A percentile compares a stretch with the other conserved stretches of the same genome.
Evolutionary conservation across 441 rosid genomes (phyloP).

Genomic region (Mallotus repandus): DNA sequence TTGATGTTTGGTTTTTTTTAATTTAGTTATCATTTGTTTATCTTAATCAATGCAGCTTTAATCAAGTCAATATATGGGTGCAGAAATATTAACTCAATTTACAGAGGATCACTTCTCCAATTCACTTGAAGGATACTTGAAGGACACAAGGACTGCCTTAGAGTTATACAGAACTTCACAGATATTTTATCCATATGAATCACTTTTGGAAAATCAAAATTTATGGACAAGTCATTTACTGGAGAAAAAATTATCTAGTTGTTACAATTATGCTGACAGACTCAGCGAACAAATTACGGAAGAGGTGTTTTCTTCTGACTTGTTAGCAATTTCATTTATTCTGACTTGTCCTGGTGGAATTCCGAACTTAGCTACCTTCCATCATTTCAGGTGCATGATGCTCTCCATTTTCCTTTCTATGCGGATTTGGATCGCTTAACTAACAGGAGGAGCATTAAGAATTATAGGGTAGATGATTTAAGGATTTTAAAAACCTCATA

Average conservation of each 20-base stretch:
- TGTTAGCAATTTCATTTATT: slow-evolving; percentile 13
- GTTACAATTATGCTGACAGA: slow-evolving; percentile 32
- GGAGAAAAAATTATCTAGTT: slow-evolving; percentile 38
- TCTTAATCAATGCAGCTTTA: not conserved
- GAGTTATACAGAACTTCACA: slow-evolving; percentile 71
- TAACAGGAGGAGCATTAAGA: slow-evolving; percentile 57
- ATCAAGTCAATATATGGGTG: slow-evolving; percentile 14
- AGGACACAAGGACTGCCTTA: slow-evolving; percentile 47
- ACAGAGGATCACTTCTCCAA: slow-evolving; percentile 48
- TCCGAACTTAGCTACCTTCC: slow-evolving; percentile 8
- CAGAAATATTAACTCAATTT: slow-evolving; percentile 52
- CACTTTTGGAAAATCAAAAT: slow-evolving; percentile 41
- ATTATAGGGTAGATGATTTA: slow-evolving; percentile 34
- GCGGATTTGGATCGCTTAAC: slow-evolving; percentile 56
- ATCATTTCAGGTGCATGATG: slow-evolving; percentile 56
- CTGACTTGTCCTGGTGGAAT: not conserved
- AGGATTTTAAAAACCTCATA: slow-evolving; percentile 58
- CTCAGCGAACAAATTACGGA: slow-evolving; percentile 24
- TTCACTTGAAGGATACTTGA: slow-evolving; percentile 55
- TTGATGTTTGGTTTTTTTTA: slow-evolving; percentile 16
- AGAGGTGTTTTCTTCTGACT: slow-evolving; percentile 38
- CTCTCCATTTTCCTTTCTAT: slow-evolving; percentile 47
- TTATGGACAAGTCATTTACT: slow-evolving; percentile 56
- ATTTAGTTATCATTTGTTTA: not conserved
- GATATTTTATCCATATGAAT: slow-evolving; percentile 51